Evolutionary conservation across 495 filamentous ascomycete genomes (phyloP), one percentile per base, ranked within the genome.

Genomic region (Penicillium flavigenum): DNA sequence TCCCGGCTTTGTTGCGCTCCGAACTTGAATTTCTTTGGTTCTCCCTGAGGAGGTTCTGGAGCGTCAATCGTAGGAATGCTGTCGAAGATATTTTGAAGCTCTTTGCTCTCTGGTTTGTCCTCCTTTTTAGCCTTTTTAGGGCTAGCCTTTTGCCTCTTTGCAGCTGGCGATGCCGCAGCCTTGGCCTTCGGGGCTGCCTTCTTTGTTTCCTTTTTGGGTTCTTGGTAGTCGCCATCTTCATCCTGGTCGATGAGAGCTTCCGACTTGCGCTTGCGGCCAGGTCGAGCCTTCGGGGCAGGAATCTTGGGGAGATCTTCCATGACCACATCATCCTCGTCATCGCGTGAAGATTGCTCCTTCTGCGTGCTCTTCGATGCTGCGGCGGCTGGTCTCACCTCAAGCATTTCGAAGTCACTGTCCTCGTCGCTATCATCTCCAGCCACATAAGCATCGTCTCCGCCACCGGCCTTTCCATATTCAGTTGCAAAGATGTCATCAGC

Each of bases 31-130:
- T 96, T 96, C 47, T 72, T 74, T 34, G 71, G 72, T 57, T 84
- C 79, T 3, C 78, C 79, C 54, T 80, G 75, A 43, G 92, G 90
- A 31, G 95, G 92, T 5, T 90, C 88, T 17, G 94, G 95, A 38
- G 94, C 80, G 52, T 85, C 75, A 26, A 98, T 79, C 7, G 79
- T 87, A 10, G 92, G 90, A 57, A 98, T 91, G 66, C 85, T 89
- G 65, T 96, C 89, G 32, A 96, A 84, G 48, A 98, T 96, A 34
- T 84, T 85, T 65, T 92, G 83, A 16, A 96, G 83, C 42, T 80
- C 79, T 22, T 80, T 78, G 56, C 81, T 84, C 59, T 90, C 88
- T 0, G 83, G 66, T 16, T 74, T 62, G 10, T 85, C 86, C 24
- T 53, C 51, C n/a, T 43, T 53, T n/a, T 85, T 82, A 5, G 32